These are phyloP conservation scores for Lentinus tigrinus DNA, from an alignment of 768 basidiomycete species.

Conservation along the genomic window DNA sequence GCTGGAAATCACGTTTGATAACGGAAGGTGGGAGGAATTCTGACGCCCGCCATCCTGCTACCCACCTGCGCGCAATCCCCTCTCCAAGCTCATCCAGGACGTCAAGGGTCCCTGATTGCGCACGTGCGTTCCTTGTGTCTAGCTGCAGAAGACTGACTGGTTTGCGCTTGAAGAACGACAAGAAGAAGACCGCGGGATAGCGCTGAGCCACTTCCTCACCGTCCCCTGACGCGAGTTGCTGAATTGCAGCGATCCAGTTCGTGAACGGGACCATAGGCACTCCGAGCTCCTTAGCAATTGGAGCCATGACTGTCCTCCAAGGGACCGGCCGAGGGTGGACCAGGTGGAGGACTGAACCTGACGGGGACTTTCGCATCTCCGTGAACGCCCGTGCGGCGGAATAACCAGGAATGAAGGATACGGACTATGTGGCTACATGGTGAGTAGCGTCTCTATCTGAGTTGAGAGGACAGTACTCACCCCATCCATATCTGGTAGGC, in stretches of 20 bases:
- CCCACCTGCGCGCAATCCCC: too few relatives aligned
- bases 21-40: too few relatives aligned
- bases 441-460: not conserved
- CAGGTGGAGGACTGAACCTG: slow-evolving; percentile 30
- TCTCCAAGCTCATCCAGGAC: too few relatives aligned
- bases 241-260: slow-evolving; percentile 20
- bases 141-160: too few relatives aligned
- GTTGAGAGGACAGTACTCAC: slow-evolving; percentile 27
- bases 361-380: slow-evolving; percentile 20
- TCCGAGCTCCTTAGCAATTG: slow-evolving; percentile 11
- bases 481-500: slow-evolving; percentile 31
- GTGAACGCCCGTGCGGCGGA: slow-evolving; percentile 33
- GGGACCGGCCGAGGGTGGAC: slow-evolving; percentile 38
- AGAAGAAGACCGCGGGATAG: not conserved
- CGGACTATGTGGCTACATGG: too few relatives aligned
- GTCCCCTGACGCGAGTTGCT: not conserved
- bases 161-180: not conserved
- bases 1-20: too few relatives aligned
- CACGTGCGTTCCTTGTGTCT: too few relatives aligned
- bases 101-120: too few relatives aligned
- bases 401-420: not conserved
- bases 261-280: slow-evolving; percentile 23
- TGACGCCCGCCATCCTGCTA: too few relatives aligned
- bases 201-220: not conserved
- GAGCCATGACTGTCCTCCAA: slow-evolving; percentile 24